A percentile compares a stretch with the other conserved stretches of the same genome.
These are phyloP conservation scores for Cucurbita ficifolia DNA, from an alignment of 306 rosid species.

Conservation along the genomic window DNA sequence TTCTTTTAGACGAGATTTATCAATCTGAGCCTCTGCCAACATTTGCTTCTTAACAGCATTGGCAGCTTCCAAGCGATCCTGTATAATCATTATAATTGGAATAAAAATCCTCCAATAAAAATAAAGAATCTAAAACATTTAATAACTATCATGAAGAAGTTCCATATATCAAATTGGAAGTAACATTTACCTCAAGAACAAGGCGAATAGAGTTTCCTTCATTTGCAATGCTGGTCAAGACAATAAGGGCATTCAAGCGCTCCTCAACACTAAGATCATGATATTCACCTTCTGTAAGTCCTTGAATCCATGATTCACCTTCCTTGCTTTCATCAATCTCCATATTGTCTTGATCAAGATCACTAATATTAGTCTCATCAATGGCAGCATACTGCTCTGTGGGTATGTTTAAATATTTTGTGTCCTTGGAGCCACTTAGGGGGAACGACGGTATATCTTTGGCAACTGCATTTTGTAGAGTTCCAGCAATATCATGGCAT, in stretches of 20 bases:
- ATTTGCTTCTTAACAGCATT: slow-evolving; percentile 96
- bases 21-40: slow-evolving; percentile 98
- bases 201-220: slow-evolving; percentile 92
- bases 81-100: slow-evolving; percentile 22
- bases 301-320: slow-evolving; percentile 97
- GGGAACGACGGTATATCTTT: slow-evolving; percentile 36
- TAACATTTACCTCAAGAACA: slow-evolving; percentile 66
- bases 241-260: slow-evolving; percentile 81
- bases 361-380: slow-evolving; percentile 22
- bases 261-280: slow-evolving; percentile 89
- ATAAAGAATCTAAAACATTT: neutral
- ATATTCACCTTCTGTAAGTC: slow-evolving; percentile 89
- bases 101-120: neutral
- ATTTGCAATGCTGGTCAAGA: slow-evolving; percentile 78
- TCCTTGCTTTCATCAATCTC: slow-evolving; percentile 94
- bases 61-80: slow-evolving; percentile 98
- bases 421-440: slow-evolving; percentile 40
- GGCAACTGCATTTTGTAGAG: slow-evolving; percentile 36
- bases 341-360: slow-evolving; percentile 59
- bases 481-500: slow-evolving; percentile 23
- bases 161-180: neutral
- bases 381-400: slow-evolving; percentile 21
- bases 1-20: slow-evolving; percentile 76
- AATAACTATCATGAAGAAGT: neutral
- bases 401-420: slow-evolving; percentile 24